These are phyloP conservation scores for Hypholoma sublateritium DNA, from an alignment of 768 basidiomycete species.

Conservation along the genomic window DNA sequence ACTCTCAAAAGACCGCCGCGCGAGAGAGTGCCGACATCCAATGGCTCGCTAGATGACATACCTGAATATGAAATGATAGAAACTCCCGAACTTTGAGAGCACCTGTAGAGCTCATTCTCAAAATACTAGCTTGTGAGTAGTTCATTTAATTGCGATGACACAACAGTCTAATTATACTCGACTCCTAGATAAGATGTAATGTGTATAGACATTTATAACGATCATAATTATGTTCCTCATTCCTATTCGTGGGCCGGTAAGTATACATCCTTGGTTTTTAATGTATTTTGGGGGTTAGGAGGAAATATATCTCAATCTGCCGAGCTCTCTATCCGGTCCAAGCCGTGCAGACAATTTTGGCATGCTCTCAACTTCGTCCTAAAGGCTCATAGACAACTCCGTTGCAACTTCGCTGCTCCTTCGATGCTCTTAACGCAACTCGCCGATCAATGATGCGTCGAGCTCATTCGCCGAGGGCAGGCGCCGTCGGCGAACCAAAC, in stretches of 20 bases:
- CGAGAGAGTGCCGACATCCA: conserved; percentile 30
- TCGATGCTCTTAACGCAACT: too few relatives aligned
- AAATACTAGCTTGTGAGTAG: conserved; percentile 12
- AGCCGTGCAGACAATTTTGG: too few relatives aligned
- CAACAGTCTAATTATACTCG: conserved; percentile 1
- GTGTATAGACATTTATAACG: conserved; percentile 6
- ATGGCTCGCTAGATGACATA: conserved; percentile 26
- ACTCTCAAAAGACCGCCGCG: conserved; percentile 56
- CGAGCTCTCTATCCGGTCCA: too few relatives aligned
- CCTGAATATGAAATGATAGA: conserved; percentile 42
- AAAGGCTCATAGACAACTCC: too few relatives aligned
- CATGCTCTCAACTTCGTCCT: too few relatives aligned
- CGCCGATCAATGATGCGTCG: too few relatives aligned
- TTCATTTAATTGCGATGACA: conserved; percentile 6
- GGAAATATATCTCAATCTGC: too few relatives aligned
- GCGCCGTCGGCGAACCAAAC: too few relatives aligned
- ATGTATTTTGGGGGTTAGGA: not conserved
- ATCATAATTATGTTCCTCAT: not conserved
- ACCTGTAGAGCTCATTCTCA: conserved; percentile 5
- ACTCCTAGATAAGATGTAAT: conserved; percentile 14
- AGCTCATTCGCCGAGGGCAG: too few relatives aligned
- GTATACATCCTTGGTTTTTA: not conserved
- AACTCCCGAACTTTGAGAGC: conserved; percentile 20
- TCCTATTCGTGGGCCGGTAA: not conserved
- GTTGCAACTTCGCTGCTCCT: too few relatives aligned